These are phyloP conservation scores for Fomitopsis schrenkii DNA, from an alignment of 1,284 basidiomycete genomes.

Conservation along the genomic window DNA sequence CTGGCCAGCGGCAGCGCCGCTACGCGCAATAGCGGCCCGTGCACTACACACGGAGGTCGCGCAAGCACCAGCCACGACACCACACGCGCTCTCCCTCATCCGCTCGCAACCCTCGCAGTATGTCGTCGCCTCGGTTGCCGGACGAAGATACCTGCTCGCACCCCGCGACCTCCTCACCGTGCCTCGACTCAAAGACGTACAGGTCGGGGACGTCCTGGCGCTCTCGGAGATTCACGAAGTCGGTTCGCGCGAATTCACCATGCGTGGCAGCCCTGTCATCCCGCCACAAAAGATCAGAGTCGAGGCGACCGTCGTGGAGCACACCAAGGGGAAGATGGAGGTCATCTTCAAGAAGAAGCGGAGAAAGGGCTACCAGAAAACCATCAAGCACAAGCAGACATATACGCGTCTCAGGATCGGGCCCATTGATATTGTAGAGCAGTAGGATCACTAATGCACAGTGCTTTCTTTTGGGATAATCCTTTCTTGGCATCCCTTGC, in stretches of 20 bases:
- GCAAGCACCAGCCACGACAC: slow-evolving; percentile 24
- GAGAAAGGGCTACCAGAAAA: slow-evolving; percentile 91
- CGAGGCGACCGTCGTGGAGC: slow-evolving; percentile 89
- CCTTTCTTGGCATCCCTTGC: too few relatives aligned
- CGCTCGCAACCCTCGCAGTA: slow-evolving; percentile 85
- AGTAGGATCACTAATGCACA: slow-evolving; percentile 18
- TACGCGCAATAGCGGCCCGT: slow-evolving; percentile 23
- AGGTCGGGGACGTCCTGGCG: slow-evolving; percentile 80
- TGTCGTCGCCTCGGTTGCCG: slow-evolving; percentile 85
- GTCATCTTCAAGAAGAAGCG: slow-evolving; percentile 93
- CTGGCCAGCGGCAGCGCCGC: slow-evolving; percentile 10
- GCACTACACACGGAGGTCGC: slow-evolving; percentile 27
- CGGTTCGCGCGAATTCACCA: slow-evolving; percentile 92
- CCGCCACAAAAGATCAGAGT: slow-evolving; percentile 64
- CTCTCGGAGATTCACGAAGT: slow-evolving; percentile 92
- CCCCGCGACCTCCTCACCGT: slow-evolving; percentile 91
- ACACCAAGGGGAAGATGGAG: slow-evolving; percentile 93
- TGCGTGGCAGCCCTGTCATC: slow-evolving; percentile 68
- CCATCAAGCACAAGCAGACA: slow-evolving; percentile 85
- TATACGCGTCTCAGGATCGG: slow-evolving; percentile 91
- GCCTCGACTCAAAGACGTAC: slow-evolving; percentile 78
- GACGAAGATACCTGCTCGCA: slow-evolving; percentile 84
- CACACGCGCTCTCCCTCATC: slow-evolving; percentile 62
- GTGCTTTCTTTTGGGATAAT: slow-evolving; percentile 1
- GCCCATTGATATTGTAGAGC: slow-evolving; percentile 44